Evolutionary conservation across 805 yeast species (phyloP), one percentile per base, ranked within the genome.

Genomic region (Ogataea trehalophila): DNA sequence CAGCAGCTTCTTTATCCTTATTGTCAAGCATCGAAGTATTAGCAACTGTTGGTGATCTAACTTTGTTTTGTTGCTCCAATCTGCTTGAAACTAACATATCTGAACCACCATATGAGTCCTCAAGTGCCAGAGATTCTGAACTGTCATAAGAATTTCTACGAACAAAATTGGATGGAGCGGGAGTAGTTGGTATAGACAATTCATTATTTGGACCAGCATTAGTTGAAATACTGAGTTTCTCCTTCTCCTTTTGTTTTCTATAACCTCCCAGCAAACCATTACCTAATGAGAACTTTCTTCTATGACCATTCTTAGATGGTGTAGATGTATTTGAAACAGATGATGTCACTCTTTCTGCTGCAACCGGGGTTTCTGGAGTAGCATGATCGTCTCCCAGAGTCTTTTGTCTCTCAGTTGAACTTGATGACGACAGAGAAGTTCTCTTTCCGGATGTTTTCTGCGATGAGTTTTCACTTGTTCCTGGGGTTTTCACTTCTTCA

Each of bases 271-370:
- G 63, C 22, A 81, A 69, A 6, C 79, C 70, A 49, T 76, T 79
- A 13, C 87, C 87, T 52, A 82, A 71, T 2, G 85, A 80, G 57
- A 82, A 82, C 60, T 80, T 81, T 44, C 87, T 68, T 58, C 84
- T 72, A 57, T 81, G 87, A 14, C 72, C 67, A 37, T 47, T 52
- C 33, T 26, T 44, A 43, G 60, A 62, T 29, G 68, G 63, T 18
- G 66, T 57, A 0, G 72, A 58, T 6, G 61, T 49, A 17, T 70
- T 70, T 15, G 72, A 58, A 8, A 51, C 45, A 14, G 51, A 40
- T 8, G 54, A 50, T 6, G 45, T 35, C 3, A 55, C 42, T 39
- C 55, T 50, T 44, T 57, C 64, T 4, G 31, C 31, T 26, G 49
- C 51, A 4, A 48, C 53, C 17, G 50, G 43, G 2, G 48, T 40